Conservation (phyloP, 2,329 filamentous ascomycete species). For the Exophiala dermatitidis region DNA sequence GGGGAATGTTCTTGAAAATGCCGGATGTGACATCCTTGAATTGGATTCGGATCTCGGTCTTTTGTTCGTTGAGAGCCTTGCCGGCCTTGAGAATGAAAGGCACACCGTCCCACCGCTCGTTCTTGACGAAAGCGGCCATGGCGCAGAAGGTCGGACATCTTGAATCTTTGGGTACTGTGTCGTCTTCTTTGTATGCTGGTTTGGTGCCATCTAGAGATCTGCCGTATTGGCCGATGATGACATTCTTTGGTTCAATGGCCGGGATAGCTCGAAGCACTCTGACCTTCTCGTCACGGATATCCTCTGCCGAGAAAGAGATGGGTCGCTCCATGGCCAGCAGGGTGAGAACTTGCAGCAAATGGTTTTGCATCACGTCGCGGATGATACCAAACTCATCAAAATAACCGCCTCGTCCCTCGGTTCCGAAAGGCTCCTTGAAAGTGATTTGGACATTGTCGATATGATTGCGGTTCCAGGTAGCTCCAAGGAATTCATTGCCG, state of each 20-base stretch:
- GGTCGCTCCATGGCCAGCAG: conserved; percentile 96
- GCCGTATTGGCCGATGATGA: conserved; percentile 98
- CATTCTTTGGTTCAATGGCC: conserved; percentile 96
- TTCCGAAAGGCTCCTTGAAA: conserved; percentile 99
- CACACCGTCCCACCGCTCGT: conserved; percentile 98
- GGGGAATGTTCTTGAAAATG: conserved; percentile 99
- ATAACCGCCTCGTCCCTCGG: conserved; percentile 94
- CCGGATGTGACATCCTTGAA: conserved; percentile 99
- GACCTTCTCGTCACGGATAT: conserved; percentile 96
- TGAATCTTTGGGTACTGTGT: conserved; percentile 94
- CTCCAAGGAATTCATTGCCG: conserved; percentile 96
- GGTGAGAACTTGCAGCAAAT: conserved; percentile 91
- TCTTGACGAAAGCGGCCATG: conserved; percentile 97
- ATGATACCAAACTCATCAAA: conserved; percentile 99
- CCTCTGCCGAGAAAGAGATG: conserved; percentile 95
- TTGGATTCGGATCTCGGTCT: conserved; percentile 98
- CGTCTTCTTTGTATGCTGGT: conserved; percentile 96
- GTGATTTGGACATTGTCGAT: conserved; percentile 99
- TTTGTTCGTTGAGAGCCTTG: conserved; percentile 98
- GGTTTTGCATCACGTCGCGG: conserved; percentile 99
- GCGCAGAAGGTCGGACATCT: conserved; percentile 97
- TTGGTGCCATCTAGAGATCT: conserved; percentile 93
- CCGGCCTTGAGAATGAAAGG: conserved; percentile 99
- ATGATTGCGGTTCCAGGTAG: conserved; percentile 98
- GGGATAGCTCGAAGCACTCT: conserved; percentile 90